A percentile compares a stretch with the other conserved stretches of the same genome.
Evolutionary conservation across 495 filamentous ascomycete genomes (phyloP).

Genomic region (Trichoderma erinaceum): DNA sequence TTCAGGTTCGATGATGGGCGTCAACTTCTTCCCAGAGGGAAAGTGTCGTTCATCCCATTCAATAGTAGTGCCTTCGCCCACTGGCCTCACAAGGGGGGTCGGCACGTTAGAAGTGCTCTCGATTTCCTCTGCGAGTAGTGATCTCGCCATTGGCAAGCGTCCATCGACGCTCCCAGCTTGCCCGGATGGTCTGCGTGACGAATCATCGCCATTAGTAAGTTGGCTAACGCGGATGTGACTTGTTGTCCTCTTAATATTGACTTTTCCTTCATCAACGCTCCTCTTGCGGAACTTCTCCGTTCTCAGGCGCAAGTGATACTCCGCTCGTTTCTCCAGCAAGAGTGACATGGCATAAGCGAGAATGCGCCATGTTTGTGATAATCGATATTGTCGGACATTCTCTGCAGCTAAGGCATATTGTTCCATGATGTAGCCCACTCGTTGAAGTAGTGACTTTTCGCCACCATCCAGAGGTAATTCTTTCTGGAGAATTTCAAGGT

Average conservation of each 20-base stretch:
- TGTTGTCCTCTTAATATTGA: not conserved
- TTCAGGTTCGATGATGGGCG: conserved; percentile 37
- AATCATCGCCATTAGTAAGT: conserved; percentile 26
- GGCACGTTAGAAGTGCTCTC: conserved; percentile 72
- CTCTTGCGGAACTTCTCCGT: conserved; percentile 21
- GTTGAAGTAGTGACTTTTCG: conserved; percentile 29
- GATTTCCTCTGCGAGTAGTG: conserved; percentile 45
- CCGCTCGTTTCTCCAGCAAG: conserved; percentile 51
- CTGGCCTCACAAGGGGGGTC: conserved; percentile 68
- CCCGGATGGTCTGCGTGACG: conserved; percentile 30
- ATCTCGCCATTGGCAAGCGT: conserved; percentile 24
- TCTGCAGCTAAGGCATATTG: conserved; percentile 59
- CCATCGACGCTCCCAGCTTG: conserved; percentile 26
- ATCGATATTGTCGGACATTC: conserved; percentile 50
- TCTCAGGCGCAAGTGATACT: conserved; percentile 47
- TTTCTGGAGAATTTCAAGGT: conserved; percentile 42
- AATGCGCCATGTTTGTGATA: conserved; percentile 72
- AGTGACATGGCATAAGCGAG: conserved; percentile 56
- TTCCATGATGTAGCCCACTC: conserved; percentile 49
- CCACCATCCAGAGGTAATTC: conserved; percentile 31
- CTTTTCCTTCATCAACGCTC: not conserved
- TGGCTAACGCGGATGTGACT: not conserved
- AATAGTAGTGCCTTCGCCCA: conserved; percentile 32
- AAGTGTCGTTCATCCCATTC: conserved; percentile 23
- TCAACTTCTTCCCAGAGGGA: conserved; percentile 26